Percentiles rank a stretch among this genome's conserved stretches.
Conservation (phyloP, 2,329 filamentous ascomycete genomes). For the Tolypocladium capitatum region DNA sequence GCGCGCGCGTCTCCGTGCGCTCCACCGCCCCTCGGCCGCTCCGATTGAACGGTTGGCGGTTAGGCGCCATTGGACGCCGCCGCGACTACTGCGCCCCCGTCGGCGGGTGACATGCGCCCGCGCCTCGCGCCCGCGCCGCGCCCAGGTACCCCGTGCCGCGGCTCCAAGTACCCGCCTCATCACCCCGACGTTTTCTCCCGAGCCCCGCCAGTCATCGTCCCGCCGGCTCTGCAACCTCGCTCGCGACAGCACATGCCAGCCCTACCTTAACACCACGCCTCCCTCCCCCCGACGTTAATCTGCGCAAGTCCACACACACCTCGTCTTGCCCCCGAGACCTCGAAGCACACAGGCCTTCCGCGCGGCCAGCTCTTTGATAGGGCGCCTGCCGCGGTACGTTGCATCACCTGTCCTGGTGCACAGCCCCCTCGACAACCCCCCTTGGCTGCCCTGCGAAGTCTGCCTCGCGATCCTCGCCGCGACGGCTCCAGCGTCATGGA, state of each 20-base stretch:
- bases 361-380: conserved; percentile 3
- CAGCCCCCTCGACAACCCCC: conserved; percentile 14
- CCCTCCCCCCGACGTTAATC: neutral
- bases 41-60: neutral
- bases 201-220: neutral
- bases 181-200: neutral
- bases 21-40: conserved; percentile 1
- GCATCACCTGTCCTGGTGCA: conserved; percentile 11
- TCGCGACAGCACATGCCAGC: neutral
- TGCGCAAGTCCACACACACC: neutral
- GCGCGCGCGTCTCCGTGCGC: neutral
- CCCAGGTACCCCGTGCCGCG: neutral
- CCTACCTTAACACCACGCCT: neutral
- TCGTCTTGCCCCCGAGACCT: neutral
- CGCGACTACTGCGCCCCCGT: neutral
- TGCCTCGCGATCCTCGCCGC: conserved; percentile 23
- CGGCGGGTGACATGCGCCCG: neutral
- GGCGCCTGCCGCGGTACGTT: conserved; percentile 5
- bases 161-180: too few species aligned
- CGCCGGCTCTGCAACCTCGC: neutral
- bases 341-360: neutral
- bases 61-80: neutral
- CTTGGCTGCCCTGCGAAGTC: conserved; percentile 25
- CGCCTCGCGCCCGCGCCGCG: neutral
- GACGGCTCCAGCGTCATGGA: conserved; percentile 22